Percentiles rank a stretch among this genome's conserved stretches.
These are phyloP conservation scores for Syncephalastrum monosporum DNA, from an alignment of 371 early-diverging fungal species.

Conservation along the genomic window DNA sequence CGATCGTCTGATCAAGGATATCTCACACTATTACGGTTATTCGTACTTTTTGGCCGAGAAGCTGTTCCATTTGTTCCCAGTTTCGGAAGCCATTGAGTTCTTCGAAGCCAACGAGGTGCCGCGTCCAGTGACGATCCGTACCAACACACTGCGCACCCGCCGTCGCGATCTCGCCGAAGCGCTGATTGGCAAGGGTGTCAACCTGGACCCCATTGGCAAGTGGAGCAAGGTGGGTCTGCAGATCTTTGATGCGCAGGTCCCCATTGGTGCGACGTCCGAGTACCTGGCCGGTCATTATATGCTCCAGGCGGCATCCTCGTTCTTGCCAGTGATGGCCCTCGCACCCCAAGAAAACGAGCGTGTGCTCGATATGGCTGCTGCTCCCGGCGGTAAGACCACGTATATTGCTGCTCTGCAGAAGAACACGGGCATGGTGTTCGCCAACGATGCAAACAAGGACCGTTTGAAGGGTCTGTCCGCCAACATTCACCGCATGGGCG, in stretches of 20 bases:
- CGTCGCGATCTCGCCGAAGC: slow-evolving; percentile 95
- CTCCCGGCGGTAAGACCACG: slow-evolving; percentile 99
- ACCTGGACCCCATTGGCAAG: slow-evolving; percentile 96
- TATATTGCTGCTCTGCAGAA: slow-evolving; percentile 96
- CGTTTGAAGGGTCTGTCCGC: slow-evolving; percentile 90
- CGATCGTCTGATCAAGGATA: slow-evolving; percentile 83
- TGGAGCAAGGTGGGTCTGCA: slow-evolving; percentile 92
- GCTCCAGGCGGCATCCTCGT: slow-evolving; percentile 98
- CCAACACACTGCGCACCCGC: slow-evolving; percentile 95
- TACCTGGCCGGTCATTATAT: slow-evolving; percentile 99
- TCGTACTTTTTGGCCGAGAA: slow-evolving; percentile 92
- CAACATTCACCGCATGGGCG: slow-evolving; percentile 96
- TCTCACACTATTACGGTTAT: slow-evolving; percentile 93
- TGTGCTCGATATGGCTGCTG: slow-evolving; percentile 99
- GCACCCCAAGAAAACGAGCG: slow-evolving; percentile 92
- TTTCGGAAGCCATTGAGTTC: slow-evolving; percentile 94
- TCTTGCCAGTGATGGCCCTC: slow-evolving; percentile 97
- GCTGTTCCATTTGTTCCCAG: slow-evolving; percentile 88
- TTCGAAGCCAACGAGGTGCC: slow-evolving; percentile 99
- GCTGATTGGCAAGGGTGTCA: slow-evolving; percentile 95
- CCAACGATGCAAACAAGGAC: slow-evolving; percentile 97
- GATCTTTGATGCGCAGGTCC: slow-evolving; percentile 90
- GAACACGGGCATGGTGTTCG: slow-evolving; percentile 98
- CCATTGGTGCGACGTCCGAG: slow-evolving; percentile 98
- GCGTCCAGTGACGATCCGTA: slow-evolving; percentile 96